phyloP scores from a whole-genome alignment of 2,329 filamentous ascomycete genomes.

The Scedosporium minutisporum region DNA sequence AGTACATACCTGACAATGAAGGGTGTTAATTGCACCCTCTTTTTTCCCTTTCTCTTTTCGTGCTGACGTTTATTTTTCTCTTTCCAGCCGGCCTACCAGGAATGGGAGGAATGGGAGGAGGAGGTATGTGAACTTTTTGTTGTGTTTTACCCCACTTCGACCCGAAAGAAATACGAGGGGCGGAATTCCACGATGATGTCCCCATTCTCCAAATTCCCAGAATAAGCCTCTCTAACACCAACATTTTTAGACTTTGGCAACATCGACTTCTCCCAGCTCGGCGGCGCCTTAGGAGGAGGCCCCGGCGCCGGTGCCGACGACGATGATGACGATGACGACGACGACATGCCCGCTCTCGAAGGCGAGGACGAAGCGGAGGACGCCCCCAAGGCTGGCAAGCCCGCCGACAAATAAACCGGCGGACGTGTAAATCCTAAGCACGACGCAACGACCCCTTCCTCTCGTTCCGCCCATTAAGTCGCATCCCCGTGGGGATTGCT shows the following conservation, averaged over 20 bases:
- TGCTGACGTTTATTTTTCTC: conserved; percentile 24
- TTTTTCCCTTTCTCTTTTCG: not conserved
- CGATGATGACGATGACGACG: conserved; percentile 49
- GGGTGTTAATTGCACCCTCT: not conserved
- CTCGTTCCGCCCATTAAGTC: not conserved
- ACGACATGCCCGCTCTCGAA: conserved; percentile 75
- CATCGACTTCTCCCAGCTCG: conserved; percentile 91
- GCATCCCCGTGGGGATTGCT: not conserved
- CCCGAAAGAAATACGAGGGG: not conserved
- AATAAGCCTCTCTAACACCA: not conserved
- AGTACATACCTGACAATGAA: conserved; percentile 20
- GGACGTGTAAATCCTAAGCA: conserved; percentile 1
- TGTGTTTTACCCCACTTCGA: not conserved
- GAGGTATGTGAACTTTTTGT: not conserved
- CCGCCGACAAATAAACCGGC: conserved; percentile 3
- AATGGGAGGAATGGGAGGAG: conserved; percentile 15
- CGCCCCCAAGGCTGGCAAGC: conserved; percentile 14
- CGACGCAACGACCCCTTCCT: not conserved
- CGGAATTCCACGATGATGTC: not conserved
- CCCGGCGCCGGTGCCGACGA: conserved; percentile 27
- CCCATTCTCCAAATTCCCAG: not conserved
- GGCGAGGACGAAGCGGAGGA: conserved; percentile 44
- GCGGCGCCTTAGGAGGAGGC: conserved; percentile 41
- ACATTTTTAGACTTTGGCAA: conserved; percentile 61
- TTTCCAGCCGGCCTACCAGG: conserved; percentile 9